Evolutionary conservation across 768 basidiomycete genomes (phyloP), one percentile per base, ranked within the genome.

Genomic region (Xerocomellus intermedius): DNA sequence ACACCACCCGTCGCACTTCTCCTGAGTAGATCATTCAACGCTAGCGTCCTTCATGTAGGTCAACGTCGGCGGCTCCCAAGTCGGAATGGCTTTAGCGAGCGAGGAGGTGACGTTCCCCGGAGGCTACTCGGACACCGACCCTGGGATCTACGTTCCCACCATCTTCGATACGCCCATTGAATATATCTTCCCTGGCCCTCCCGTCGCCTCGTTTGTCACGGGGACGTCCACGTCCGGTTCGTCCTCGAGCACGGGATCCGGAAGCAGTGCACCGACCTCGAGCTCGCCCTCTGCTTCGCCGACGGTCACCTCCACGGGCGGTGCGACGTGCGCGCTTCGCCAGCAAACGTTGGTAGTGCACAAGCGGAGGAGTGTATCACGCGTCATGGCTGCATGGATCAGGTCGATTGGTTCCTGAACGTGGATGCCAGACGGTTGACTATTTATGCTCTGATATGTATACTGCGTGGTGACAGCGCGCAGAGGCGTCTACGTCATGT

Each of bases 81-180:
- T 76, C 2, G 84, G 80, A 14, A 66, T 57, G 2, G 84, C 86
- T 4, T 62, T 66, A 0, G 22, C 69, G 5, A 70, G 64, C 55
- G 81, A 85, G 46, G 81, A 83, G 33, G 87, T 87, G 38, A 75
- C 71, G 35, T 76, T 91, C 55, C 90, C 90, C 1, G 89, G 89
- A 22, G 89, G 81, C 17, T 92, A 92, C 73, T 78, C 66, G 24
- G 84, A 87, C 65, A 75, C 63, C 35, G 87, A 91, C 60, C 82
- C 88, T 4, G 89, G 89, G 43, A 86, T 91, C 67, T 81, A 82
- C 54, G 82, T 77, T 56, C 76, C 78, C n/a, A 65, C 72, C 36
- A 16, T 75, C 14, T 73, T 74, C 39, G 54, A 69, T 33, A 69
- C 64, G 5, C 73, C 74, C 4, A 42, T 56, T 8, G 56, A 66